These are phyloP conservation scores for Biscogniauxia sp. DNA, from an alignment of 2,329 filamentous ascomycete genomes.

Conservation along the genomic window DNA sequence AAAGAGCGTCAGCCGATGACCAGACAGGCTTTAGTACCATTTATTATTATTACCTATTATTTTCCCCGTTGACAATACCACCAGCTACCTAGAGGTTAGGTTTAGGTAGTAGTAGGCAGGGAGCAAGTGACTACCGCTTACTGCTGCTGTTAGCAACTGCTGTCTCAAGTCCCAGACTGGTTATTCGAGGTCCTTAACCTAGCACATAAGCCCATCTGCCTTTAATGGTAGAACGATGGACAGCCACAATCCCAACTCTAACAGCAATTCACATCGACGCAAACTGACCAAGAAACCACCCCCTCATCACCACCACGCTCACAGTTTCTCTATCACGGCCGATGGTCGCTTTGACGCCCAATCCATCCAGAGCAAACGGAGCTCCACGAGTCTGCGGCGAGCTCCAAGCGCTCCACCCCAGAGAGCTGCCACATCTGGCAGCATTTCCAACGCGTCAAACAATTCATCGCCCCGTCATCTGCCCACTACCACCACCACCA, in stretches of 20 bases:
- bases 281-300: slow-evolving; percentile 63
- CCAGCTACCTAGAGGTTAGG: background rate
- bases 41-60: background rate
- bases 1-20: background rate
- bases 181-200: background rate
- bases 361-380: slow-evolving; percentile 61
- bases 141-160: background rate
- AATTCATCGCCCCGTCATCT: slow-evolving; percentile 46
- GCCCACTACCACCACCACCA: slow-evolving; percentile 31
- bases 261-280: slow-evolving; percentile 50
- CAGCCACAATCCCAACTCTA: slow-evolving; percentile 30
- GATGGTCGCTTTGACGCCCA: slow-evolving; percentile 55
- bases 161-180: no score
- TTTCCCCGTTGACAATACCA: background rate
- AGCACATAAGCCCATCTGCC: slow-evolving; percentile 20
- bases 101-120: no score
- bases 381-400: slow-evolving; percentile 61
- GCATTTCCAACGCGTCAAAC: slow-evolving; percentile 43
- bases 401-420: slow-evolving; percentile 57
- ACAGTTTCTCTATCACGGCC: slow-evolving; percentile 46
- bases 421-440: slow-evolving; percentile 35
- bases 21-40: background rate
- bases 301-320: slow-evolving; percentile 46
- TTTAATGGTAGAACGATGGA: slow-evolving; percentile 37
- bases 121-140: no score